phyloP scores from a whole-genome alignment of 768 basidiomycete species.

The Hortiboletus flavorubellus region DNA sequence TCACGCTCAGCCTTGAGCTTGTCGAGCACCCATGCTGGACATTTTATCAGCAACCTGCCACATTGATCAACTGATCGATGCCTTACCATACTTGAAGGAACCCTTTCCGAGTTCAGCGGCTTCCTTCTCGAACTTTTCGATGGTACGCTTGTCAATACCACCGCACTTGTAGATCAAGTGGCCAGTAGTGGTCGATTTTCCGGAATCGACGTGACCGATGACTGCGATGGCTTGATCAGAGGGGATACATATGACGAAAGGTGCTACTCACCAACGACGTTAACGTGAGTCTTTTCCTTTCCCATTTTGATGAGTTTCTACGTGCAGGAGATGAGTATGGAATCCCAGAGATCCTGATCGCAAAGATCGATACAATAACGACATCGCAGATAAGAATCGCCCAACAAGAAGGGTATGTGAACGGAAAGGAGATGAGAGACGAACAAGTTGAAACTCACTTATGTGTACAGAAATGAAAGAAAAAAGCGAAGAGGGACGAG shows the following conservation, averaged over 20 bases:
- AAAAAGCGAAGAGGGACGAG: conserved; percentile 27
- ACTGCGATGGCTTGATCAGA: conserved; percentile 49
- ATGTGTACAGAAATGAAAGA: conserved; percentile 39
- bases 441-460: conserved; percentile 36
- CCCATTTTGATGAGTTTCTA: conserved; percentile 77
- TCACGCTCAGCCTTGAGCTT: conserved; percentile 99
- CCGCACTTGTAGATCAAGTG: conserved; percentile 99
- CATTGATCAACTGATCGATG: conserved; percentile 15
- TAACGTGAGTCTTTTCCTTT: conserved; percentile 95
- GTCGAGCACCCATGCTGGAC: conserved; percentile 97
- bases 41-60: conserved; percentile 24
- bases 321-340: conserved; percentile 12
- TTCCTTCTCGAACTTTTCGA: conserved; percentile 99
- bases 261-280: conserved; percentile 83
- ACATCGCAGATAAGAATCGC: conserved; percentile 16
- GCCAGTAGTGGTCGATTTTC: conserved; percentile 99
- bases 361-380: conserved; percentile 21
- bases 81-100: conserved; percentile 93
- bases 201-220: conserved; percentile 99
- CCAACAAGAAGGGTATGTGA: conserved; percentile 22
- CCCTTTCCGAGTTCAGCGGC: conserved; percentile 99
- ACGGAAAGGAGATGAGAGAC: conserved; percentile 2
- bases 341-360: conserved; percentile 15
- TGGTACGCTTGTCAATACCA: conserved; percentile 99
- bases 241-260: conserved; percentile 8